phyloP scores from a whole-genome alignment of 768 basidiomycete species.

The Naganishia onofrii region DNA sequence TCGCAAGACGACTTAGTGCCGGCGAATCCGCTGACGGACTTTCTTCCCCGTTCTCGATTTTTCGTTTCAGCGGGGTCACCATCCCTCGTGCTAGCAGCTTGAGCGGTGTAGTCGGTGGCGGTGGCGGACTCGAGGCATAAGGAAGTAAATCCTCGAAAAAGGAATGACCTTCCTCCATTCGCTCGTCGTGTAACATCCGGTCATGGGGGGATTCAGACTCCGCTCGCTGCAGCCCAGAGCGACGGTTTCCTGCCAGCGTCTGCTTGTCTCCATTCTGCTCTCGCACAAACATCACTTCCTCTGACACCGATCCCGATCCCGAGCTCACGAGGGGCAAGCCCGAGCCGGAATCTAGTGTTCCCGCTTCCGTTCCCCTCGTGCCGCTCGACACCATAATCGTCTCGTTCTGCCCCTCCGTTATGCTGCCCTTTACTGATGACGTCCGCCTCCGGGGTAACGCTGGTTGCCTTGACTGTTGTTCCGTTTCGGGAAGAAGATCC shows the following conservation, averaged over 20 bases:
- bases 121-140: constrained; percentile 16
- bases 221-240: constrained; percentile 26
- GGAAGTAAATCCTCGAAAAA: constrained; percentile 19
- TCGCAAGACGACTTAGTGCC: constrained; percentile 17
- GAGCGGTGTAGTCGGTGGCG: neutral
- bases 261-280: constrained; percentile 14
- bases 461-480: neutral
- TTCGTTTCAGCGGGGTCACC: constrained; percentile 9
- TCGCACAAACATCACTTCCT: constrained; percentile 19
- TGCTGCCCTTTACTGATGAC: neutral
- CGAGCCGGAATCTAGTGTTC: neutral
- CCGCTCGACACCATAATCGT: constrained; percentile 18
- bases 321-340: neutral
- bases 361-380: neutral
- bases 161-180: neutral
- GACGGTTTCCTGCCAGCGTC: neutral
- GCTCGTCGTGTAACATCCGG: neutral
- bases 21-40: constrained; percentile 10
- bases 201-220: constrained; percentile 3
- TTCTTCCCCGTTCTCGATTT: neutral
- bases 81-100: neutral
- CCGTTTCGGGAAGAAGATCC: constrained; percentile 28
- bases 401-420: neutral
- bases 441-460: constrained; percentile 4
- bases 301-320: constrained; percentile 19